These are phyloP conservation scores for Antitrichia curtipendula DNA, from an alignment of 225 moss, liverwort and hornwort genomes.

Conservation along the genomic window DNA sequence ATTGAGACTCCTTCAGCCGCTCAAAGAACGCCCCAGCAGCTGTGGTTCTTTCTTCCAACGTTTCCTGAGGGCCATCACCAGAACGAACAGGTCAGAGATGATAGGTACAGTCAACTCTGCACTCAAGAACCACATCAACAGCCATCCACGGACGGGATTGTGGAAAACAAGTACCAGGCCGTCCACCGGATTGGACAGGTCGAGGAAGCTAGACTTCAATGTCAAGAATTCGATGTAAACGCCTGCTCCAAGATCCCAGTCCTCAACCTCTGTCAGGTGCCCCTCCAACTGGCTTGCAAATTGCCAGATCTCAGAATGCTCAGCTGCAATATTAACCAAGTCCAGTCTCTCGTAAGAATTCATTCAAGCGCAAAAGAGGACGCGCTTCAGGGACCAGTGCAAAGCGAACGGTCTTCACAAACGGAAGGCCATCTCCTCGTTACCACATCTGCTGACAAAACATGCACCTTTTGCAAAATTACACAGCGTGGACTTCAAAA, in stretches of 20 bases:
- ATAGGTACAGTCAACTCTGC: not conserved
- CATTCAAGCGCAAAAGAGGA: not conserved
- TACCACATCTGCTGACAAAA: not conserved
- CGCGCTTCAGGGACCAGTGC: not conserved
- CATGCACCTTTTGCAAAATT: not conserved
- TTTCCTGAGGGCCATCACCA: constrained; percentile 26
- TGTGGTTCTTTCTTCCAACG: constrained; percentile 34
- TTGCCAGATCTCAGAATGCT: constrained; percentile 64
- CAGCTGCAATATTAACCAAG: constrained; percentile 23
- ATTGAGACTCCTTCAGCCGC: constrained; percentile 63
- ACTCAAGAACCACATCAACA: not conserved
- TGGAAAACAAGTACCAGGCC: constrained; percentile 44
- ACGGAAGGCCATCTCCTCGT: not conserved
- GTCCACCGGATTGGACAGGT: constrained; percentile 29
- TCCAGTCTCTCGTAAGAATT: not conserved
- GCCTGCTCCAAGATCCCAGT: constrained; percentile 75
- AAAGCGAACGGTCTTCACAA: not conserved
- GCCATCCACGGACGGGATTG: not conserved
- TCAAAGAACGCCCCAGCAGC: constrained; percentile 58
- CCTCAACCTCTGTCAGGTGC: constrained; percentile 57
- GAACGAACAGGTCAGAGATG: not conserved
- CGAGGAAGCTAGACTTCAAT: constrained; percentile 49
- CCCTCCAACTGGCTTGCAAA: constrained; percentile 63
- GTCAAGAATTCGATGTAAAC: constrained; percentile 63
- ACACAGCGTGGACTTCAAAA: not conserved